Evolutionary conservation across 139 green algal species (phyloP), one percentile per base, ranked within the genome.

Genomic region (Micractinium conductrix): DNA sequence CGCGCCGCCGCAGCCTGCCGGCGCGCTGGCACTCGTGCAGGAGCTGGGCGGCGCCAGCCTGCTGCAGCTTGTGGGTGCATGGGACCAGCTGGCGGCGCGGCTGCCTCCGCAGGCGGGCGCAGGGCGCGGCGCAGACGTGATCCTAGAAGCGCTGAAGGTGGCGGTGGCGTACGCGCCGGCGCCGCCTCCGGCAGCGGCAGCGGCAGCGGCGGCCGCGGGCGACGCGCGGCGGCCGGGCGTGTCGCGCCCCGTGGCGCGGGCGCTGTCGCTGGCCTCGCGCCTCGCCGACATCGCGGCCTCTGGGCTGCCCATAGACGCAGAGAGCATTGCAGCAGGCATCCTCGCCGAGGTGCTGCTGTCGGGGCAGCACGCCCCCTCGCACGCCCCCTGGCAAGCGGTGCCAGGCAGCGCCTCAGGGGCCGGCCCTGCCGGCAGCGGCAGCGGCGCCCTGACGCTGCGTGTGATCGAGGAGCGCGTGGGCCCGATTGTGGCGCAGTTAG

Each of bases 241-340:
- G 38, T 38, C 76, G 0, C 74, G 40, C 37, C 58, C 73, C 8
- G 40, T 80, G 40, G 35, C 44, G 5, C 79, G 85, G 9, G 90
- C 85, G 7, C 79, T 97, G 55, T 89, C 87, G 17, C 80, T 96
- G 9, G 94, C 93, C 4, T 80, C 75, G 4, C 90, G 80, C 21
- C 88, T 98, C 14, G 93, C 96, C 19, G 94, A 96, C 71, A 83
- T 96, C 1, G 86, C 84, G 2, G 88, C 90, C 4, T 83, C 86
- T 5, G 93, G 95, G 7, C 38, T 96, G 65, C 93, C 91, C 1
- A 86, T 98, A 67, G 95, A 98, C 70, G 93, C 93, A 2, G 89
- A 94, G 24, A 90, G 83, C 60, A 94, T 98, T n/a, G 93, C 92
- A 22, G 96, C 96, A 8, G 96, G 90, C 35, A 87, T 99, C 3